Evolutionary conservation across 441 rosid species (phyloP), one percentile per base, ranked within the genome.

Genomic region (Lepidium campestre): DNA sequence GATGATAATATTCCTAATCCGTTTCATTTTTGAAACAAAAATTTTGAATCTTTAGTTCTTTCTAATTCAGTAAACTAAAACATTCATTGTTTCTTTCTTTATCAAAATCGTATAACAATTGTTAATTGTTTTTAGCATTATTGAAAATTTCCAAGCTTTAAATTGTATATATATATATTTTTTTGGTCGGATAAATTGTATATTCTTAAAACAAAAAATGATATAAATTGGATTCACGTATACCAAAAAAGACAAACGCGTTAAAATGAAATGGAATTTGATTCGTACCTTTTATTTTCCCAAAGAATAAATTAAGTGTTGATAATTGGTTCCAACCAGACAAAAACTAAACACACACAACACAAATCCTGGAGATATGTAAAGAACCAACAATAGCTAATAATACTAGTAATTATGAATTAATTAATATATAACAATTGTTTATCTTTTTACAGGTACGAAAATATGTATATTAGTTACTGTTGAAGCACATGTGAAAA

Each of bases 311-410:
- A 48, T 27, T 8, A 58, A 40, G 41, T 37, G 39, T 57, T 34
- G 36, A 52, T 52, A 72, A 22, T 65, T 58, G 67, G 49, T 60
- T 58, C 67, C 76, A 72, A 72, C 57, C 49, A 66, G 76, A 72
- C 76, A 59, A 58, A 58, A 35, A 66, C 48, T 19, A 59, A 52
- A 73, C 40, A 72, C 1, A 57, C 45, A 6, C 29, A 59, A 73
- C 77, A 73, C 77, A 52, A 45, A 73, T 73, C 45, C 36, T 42
- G 68, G 63, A 66, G 39, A 7, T 62, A 44, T 62, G 76, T 52
- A 23, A 23, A 3, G 27, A 65, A 57, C 53, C 65, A 31, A 60
- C 27, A 27, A 45, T 12, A 62, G 13, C 34, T 41, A 64, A 20
- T 7, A 44, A 32, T 12, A 31, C 15, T 11, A 50, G 25, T 7